Conservation (phyloP, 2,329 filamentous ascomycete genomes). For the Botrytis elliptica region DNA sequence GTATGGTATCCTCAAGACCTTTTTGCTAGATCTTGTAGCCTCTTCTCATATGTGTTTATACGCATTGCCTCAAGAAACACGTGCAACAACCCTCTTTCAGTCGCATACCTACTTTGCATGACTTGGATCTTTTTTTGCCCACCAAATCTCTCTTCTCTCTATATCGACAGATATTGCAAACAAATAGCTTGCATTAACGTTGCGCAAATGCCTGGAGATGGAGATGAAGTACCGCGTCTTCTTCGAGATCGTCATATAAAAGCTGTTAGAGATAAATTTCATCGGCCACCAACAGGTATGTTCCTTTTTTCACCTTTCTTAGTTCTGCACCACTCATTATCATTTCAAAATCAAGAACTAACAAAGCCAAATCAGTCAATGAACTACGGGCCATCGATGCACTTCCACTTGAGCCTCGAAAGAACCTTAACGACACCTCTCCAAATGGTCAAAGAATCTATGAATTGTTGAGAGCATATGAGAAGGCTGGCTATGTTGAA, state of each 20-base stretch:
- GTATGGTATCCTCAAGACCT: neutral
- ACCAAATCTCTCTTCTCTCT: neutral
- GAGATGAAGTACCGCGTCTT: neutral
- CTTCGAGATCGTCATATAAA: constrained; percentile 13
- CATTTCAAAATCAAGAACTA: neutral
- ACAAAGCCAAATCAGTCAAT: neutral
- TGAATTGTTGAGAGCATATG: constrained; percentile 17
- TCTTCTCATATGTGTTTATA: neutral
- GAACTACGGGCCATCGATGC: constrained; percentile 16
- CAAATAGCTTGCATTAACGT: neutral
- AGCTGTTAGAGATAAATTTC: neutral
- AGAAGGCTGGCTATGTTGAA: constrained; percentile 12
- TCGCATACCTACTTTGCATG: neutral
- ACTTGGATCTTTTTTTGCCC: neutral
- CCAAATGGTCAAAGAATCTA: constrained; percentile 18
- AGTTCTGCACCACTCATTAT: too few relatives aligned
- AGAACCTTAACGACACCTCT: constrained; percentile 20
- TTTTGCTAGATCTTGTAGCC: neutral
- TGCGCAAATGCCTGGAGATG: neutral
- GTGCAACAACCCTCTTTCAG: too few relatives aligned
- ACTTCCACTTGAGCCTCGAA: constrained; percentile 1
- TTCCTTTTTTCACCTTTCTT: neutral
- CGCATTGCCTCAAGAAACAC: neutral
- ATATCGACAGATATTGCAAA: neutral
- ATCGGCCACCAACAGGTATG: constrained; percentile 9